Percentiles rank a stretch among this genome's conserved stretches.
Evolutionary conservation across 176 grass and related monocot species (phyloP).

Genomic region (Eleusine coracana): DNA sequence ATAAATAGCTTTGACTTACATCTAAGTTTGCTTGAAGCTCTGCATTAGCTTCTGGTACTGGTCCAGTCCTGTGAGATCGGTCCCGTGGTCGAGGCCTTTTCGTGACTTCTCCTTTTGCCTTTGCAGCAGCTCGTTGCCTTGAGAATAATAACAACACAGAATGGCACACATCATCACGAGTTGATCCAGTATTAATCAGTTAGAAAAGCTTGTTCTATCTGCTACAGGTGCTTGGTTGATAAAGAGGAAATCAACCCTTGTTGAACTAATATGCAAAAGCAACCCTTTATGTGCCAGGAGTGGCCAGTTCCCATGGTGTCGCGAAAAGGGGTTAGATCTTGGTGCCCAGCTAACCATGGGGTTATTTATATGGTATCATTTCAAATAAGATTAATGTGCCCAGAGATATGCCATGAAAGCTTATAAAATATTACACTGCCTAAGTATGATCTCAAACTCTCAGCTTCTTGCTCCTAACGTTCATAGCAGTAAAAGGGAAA

Average conservation of each 20-base stretch:
- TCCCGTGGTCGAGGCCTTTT: conserved; percentile 44
- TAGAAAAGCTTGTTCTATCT: conserved; percentile 9
- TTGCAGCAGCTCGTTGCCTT: conserved; percentile 53
- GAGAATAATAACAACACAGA: conserved; percentile 1
- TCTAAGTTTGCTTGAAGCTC: conserved; percentile 58
- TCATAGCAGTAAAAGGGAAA: not conserved
- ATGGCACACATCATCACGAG: conserved; percentile 1
- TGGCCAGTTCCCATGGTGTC: not conserved
- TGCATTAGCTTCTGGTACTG: conserved; percentile 53
- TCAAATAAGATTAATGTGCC: not conserved
- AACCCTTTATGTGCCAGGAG: not conserved
- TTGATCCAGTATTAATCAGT: conserved; percentile 21
- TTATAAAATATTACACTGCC: not conserved
- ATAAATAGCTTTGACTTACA: conserved; percentile 42
- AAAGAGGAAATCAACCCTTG: not conserved
- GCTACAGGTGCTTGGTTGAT: conserved; percentile 1
- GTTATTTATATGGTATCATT: not conserved
- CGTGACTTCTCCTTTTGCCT: conserved; percentile 38
- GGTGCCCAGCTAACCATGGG: not conserved
- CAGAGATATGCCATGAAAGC: conserved; percentile 9
- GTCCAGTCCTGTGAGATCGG: conserved; percentile 46
- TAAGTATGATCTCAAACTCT: not conserved
- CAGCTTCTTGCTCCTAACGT: not conserved
- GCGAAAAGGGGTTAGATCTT: not conserved
- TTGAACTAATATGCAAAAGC: not conserved